These are phyloP conservation scores for Chaetomiaceae sp. DNA, from an alignment of 2,329 filamentous ascomycete species.

Conservation along the genomic window DNA sequence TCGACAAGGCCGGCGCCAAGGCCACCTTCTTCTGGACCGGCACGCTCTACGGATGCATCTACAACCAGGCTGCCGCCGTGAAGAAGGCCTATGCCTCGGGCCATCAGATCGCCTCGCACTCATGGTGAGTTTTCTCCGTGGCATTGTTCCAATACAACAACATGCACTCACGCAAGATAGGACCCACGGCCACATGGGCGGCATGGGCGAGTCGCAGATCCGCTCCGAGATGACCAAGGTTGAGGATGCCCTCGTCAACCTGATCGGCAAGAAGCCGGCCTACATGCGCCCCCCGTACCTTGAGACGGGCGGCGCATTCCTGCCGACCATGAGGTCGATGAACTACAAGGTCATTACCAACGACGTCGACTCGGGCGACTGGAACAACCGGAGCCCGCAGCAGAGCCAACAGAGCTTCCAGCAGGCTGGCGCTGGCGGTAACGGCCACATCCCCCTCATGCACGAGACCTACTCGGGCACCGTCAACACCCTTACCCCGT, in stretches of 20 bases:
- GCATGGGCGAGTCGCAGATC: conserved; percentile 37
- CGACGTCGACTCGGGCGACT: conserved; percentile 59
- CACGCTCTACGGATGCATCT: conserved; percentile 48
- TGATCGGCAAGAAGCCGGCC: conserved; percentile 45
- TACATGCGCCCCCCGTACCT: conserved; percentile 50
- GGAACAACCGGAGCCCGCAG: conserved; percentile 48
- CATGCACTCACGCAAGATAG: conserved; percentile 24
- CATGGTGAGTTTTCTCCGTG: conserved; percentile 40
- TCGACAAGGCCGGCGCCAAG: conserved; percentile 45
- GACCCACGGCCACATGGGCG: conserved; percentile 45
- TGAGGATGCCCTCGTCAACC: conserved; percentile 48
- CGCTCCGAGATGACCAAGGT: conserved; percentile 46
- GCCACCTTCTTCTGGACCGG: conserved; percentile 53
- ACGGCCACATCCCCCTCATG: conserved; percentile 54
- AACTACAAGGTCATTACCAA: conserved; percentile 59
- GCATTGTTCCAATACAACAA: too few relatives aligned
- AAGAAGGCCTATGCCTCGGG: conserved; percentile 48
- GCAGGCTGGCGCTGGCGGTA: conserved; percentile 39
- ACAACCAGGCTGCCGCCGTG: conserved; percentile 48
- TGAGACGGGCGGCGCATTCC: conserved; percentile 42
- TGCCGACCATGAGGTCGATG: conserved; percentile 40
- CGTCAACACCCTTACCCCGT: conserved; percentile 45
- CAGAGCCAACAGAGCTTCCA: conserved; percentile 52
- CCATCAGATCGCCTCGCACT: conserved; percentile 52
- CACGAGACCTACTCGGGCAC: conserved; percentile 51